Base-by-base conservation (phyloP, 306 rosid genomes). In the Dalbergia cochinchinensis region DNA sequence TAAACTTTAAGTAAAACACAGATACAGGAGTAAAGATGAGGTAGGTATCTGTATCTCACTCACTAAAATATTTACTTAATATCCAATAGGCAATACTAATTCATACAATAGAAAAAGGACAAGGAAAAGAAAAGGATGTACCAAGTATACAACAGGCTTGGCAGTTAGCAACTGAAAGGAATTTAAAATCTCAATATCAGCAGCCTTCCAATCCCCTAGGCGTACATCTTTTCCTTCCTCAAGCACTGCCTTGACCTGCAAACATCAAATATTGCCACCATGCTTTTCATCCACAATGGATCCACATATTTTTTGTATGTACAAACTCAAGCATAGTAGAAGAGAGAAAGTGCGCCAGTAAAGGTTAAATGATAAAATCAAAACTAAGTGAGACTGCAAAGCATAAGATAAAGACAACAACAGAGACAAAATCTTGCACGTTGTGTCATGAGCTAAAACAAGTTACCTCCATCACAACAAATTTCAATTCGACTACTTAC, bases 121-220 rank as follows among this genome's bases (percentile, higher is more conserved):
- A 41, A 19, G 64, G 54, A 51, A 69, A 48, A n/a, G 58, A 33
- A 55, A 47, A 39, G 50, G 60, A 74, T 76, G 58, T 84, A 95
- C 99, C 94, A 95, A 83, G 88, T 93, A 95, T 53, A 95, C 96
- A 89, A 95, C 98, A 22, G 98, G 96, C 71, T 95, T 95, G 77
- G 99, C 99, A 45, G 97, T 90, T 41, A 95, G 97, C 92, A 95
- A 87, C 86, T 95, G 99, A 73, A 93, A 93, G 71, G 98, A 81
- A 90, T 95, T 95, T 62, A 93, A 60, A 82, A 95, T 90, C 86
- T 95, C 99, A 20, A 86, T 77, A 45, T 95, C 99, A 71, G 99
- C 97, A 85, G 97, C 87, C 80, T 95, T 93, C 99, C 99, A 95
- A 7, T 95, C 99, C 83, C 97, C 98, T 15, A 95, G 87, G 22